Percentiles rank a stretch among this genome's conserved stretches.
Conservation (phyloP, 73 alveolate genomes). For the Paramecium pentaurelia region DNA sequence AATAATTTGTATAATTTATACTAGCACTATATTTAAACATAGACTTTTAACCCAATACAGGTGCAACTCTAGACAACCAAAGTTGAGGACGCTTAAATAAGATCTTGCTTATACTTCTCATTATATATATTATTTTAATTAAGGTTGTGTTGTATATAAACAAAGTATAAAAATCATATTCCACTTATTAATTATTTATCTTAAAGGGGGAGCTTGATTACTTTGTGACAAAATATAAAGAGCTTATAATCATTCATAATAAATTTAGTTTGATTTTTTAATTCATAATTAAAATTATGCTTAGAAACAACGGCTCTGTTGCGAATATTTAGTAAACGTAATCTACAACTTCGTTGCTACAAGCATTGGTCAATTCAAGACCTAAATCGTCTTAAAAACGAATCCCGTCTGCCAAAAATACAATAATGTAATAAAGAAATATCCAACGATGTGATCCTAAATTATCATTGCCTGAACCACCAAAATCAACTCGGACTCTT, state of each 20-base stretch:
- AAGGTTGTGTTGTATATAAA: neutral
- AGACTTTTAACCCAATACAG: neutral
- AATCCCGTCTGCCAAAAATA: constrained; percentile 25
- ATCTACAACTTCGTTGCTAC: neutral
- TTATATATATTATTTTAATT: neutral
- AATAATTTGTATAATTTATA: neutral
- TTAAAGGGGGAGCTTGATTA: neutral
- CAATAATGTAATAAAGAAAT: neutral
- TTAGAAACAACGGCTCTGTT: constrained; percentile 36
- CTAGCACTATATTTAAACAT: neutral
- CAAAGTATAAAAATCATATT: neutral
- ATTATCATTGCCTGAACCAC: neutral
- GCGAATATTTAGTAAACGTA: neutral
- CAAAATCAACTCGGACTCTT: constrained; percentile 11
- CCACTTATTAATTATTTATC: neutral
- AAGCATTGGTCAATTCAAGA: constrained; percentile 34
- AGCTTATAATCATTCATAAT: neutral
- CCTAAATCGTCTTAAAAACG: constrained; percentile 44
- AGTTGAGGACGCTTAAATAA: neutral
- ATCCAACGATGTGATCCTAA: constrained; percentile 38
- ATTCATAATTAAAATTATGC: neutral
- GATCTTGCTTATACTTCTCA: neutral
- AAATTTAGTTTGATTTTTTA: neutral
- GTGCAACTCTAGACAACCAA: neutral
- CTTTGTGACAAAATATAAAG: neutral